A percentile compares a stretch with the other conserved stretches of the same genome.
Evolutionary conservation across 345 rosid genomes (phyloP).

Genomic region (Corymbia maculata): DNA sequence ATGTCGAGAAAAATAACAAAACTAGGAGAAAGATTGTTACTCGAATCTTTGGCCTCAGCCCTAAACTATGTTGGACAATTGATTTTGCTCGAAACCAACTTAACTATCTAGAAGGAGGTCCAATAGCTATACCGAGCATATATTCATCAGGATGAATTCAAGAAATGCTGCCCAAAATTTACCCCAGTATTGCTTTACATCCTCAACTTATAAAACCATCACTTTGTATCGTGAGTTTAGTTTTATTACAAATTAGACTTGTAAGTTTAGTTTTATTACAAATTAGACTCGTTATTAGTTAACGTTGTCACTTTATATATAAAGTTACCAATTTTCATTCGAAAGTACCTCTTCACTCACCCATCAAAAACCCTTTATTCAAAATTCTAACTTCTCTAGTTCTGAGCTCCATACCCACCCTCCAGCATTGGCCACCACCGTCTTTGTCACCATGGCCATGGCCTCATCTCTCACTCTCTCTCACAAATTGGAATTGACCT

Average conservation of each 20-base stretch:
- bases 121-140: neutral
- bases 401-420: neutral
- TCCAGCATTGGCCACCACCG: too few relatives aligned
- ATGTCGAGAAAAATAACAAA: neutral
- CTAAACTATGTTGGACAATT: neutral
- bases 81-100: neutral
- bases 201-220: neutral
- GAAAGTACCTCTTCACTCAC: neutral
- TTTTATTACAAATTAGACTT: neutral
- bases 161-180: neutral
- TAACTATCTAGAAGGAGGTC: neutral
- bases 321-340: neutral
- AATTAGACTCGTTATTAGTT: neutral
- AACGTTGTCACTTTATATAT: neutral
- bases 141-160: neutral
- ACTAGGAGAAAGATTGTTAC: neutral
- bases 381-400: neutral
- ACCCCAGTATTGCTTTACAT: neutral
- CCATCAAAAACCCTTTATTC: neutral
- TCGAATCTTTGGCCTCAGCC: neutral
- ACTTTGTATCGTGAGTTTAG: neutral
- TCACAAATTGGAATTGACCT: neutral
- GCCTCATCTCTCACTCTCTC: neutral
- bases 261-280: neutral
- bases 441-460: neutral